Base-by-base conservation (phyloP, 305 asterid genomes). In the Solanum hybrid region DNA sequence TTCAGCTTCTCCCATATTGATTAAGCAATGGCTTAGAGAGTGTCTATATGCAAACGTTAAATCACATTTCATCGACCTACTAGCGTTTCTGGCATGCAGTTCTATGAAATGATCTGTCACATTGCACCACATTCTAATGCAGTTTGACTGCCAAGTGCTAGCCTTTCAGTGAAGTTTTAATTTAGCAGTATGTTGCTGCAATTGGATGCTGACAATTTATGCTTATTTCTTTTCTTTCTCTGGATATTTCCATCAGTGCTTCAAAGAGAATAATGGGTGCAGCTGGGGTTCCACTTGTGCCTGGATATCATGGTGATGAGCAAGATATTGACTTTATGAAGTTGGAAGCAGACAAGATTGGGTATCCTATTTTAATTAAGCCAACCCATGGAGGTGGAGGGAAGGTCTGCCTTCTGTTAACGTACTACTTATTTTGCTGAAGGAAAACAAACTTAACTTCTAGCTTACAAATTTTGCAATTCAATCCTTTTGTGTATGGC, bases 341-440 rank as follows among this genome's bases (percentile, higher is more conserved):
- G 94, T 91, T 92, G 89, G 96, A 97, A 94, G 99, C 99, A n/a
- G 98, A 95, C 76, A 94, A 95, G 92, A 94, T 97, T 90, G 99
- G 99, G 88, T 96, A 97, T 96, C 99, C 99, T 91, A 75, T 97
- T 91, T 89, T 97, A 91, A 95, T 97, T 90, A 97, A 97, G 93
- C 99, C 99, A 87, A 97, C 99, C 76, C 99, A 96, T 94, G 99
- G 99, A 90, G 99, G 99, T 90, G 99, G 99, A 90, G 99, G 99
- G 88, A 96, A 96, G 98, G 99, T 96, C 86, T 89, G 91, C 86
- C 90, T 87, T 87, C 69, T 89, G 88, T 72, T 89, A 72, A 89
- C 8, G 16, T 85, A 7, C 46, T 84, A 85, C 46, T 56, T 85
- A 6, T 32, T 84, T 84, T 84, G 6, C 40, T 51, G 27, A 56